These are phyloP conservation scores for Singerocomus inundabilis DNA, from an alignment of 1,284 basidiomycete species.

Conservation along the genomic window DNA sequence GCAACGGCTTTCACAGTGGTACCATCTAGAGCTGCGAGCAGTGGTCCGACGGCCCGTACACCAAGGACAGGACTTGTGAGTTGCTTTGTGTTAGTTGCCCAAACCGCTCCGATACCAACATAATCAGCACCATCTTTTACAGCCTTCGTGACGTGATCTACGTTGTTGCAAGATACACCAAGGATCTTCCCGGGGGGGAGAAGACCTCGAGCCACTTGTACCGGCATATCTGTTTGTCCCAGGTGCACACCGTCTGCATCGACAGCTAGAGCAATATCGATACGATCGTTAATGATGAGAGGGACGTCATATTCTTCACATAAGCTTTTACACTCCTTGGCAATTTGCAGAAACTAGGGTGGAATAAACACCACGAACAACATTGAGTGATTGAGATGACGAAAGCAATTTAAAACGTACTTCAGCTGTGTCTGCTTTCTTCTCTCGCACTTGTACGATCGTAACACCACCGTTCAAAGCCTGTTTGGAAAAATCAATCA, in stretches of 20 bases:
- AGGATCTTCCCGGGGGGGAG: slow-evolving; percentile 75
- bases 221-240: slow-evolving; percentile 88
- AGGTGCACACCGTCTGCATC: slow-evolving; percentile 83
- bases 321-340: slow-evolving; percentile 66
- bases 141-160: slow-evolving; percentile 61
- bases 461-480: slow-evolving; percentile 86
- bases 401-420: slow-evolving; percentile 40
- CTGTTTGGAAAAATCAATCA: slow-evolving; percentile 37
- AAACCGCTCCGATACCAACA: slow-evolving; percentile 83
- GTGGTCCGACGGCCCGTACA: slow-evolving; percentile 61
- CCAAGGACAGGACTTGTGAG: slow-evolving; percentile 59
- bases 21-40: slow-evolving; percentile 65
- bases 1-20: slow-evolving; percentile 71
- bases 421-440: slow-evolving; percentile 75
- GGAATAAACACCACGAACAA: background rate
- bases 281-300: slow-evolving; percentile 88
- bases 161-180: slow-evolving; percentile 78
- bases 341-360: slow-evolving; percentile 76
- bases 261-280: slow-evolving; percentile 83
- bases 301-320: slow-evolving; percentile 83
- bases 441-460: slow-evolving; percentile 88
- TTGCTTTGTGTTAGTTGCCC: slow-evolving; percentile 73
- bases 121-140: slow-evolving; percentile 73
- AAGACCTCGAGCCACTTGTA: slow-evolving; percentile 64
- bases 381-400: background rate